Evolutionary conservation across 2,329 filamentous ascomycete genomes (phyloP).

Genomic region (Coniochaeta hoffmannii): DNA sequence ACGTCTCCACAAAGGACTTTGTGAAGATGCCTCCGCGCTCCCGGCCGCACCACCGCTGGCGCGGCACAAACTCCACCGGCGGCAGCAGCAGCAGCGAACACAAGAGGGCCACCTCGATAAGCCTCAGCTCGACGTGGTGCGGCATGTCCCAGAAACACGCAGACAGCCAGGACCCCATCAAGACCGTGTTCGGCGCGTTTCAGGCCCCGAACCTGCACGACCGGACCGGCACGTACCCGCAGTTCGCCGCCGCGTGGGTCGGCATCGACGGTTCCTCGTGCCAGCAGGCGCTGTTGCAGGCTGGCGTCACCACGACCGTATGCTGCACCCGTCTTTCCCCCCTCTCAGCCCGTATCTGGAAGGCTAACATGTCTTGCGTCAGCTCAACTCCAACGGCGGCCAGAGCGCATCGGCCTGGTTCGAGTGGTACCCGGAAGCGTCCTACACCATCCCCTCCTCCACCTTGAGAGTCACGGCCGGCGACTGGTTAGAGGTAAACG

Average conservation of each 20-base stretch:
- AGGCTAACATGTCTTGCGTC: neutral
- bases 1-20: conserved; percentile 10
- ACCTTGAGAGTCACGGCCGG: conserved; percentile 18
- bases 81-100: neutral
- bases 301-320: conserved; percentile 20
- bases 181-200: conserved; percentile 17
- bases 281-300: conserved; percentile 18
- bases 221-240: conserved; percentile 11
- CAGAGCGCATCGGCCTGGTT: conserved; percentile 21
- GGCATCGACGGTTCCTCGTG: conserved; percentile 23
- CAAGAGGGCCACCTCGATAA: conserved; percentile 9
- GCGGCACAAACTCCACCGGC: neutral
- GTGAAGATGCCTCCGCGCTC: conserved; percentile 9
- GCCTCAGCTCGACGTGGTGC: conserved; percentile 20
- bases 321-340: neutral
- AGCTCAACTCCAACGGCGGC: conserved; percentile 17
- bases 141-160: conserved; percentile 17
- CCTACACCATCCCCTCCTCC: conserved; percentile 16
- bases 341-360: neutral
- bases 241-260: conserved; percentile 22
- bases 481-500: conserved; percentile 19
- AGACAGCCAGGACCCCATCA: conserved; percentile 9
- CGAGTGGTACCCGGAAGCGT: conserved; percentile 23
- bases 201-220: conserved; percentile 17
- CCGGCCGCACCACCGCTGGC: conserved; percentile 4